Evolutionary conservation across 495 filamentous ascomycete species (phyloP), one percentile per base, ranked within the genome.

Genomic region (Penicillium daleae): DNA sequence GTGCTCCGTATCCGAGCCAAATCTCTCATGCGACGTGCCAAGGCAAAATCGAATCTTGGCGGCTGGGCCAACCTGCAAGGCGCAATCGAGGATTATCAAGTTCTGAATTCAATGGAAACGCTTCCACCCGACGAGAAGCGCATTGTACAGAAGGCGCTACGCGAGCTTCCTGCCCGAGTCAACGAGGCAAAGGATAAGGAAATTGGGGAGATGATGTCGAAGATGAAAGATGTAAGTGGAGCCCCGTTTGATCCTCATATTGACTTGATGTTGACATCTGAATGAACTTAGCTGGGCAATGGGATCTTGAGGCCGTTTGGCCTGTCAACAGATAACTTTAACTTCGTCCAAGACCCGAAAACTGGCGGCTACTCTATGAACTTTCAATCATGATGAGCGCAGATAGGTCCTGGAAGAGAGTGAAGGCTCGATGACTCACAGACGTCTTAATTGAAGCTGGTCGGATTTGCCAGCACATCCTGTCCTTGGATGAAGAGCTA

Each of bases 131-230:
- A 84, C 42, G 94, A 97, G 66, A 80, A 70, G 68, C 84, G 83
- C 57, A 82, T 89, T 44, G 87, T 96, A 2, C 80, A 87, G 60
- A 74, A 78, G 46, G 89, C 90, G 40, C 76, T 96, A 31, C 75
- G 78, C 39, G 77, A 76, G 29, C 80, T 97, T 13, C 89, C 90
- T 3, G 76, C 79, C 24, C 82, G 81, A 63, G 86, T 92, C 42
- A 89, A 92, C 48, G 82, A 83, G 35, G 93, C 93, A 3, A 88
- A 89, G 74, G 88, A 95, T 67, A 88, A 82, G 68, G 95, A 99
- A 76, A 92, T 93, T 83, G 86, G 81, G 7, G 94, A 99, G 75
- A 97, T 97, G 91, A 93, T 97, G 91, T 90, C 88, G 26, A 97
- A 97, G 77, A 75, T 99, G 75, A 97, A 96, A 75, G 87, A 90